phyloP scores from a whole-genome alignment of 208 protist species.

The Cochliopodium minus region DNA sequence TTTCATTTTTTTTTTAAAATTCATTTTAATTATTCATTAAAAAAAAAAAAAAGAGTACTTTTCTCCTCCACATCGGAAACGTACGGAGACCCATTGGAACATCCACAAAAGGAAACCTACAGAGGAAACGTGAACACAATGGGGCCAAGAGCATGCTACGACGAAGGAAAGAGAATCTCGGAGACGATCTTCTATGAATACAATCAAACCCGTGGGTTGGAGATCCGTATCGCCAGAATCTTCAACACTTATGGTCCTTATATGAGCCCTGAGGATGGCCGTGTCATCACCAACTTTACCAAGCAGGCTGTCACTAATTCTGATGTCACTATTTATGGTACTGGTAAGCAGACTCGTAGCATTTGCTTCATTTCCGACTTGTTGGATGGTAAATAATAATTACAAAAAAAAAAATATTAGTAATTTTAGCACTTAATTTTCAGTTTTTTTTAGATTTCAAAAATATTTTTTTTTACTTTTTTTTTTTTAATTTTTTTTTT shows the following conservation, averaged over 20 bases:
- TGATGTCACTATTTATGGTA: slow-evolving; percentile 69
- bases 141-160: slow-evolving; percentile 71
- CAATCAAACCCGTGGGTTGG: slow-evolving; percentile 35
- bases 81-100: slow-evolving; percentile 66
- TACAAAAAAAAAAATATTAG: too few species aligned
- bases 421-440: too few species aligned
- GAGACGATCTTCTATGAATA: slow-evolving; percentile 74
- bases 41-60: slow-evolving; percentile 39
- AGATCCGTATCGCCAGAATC: slow-evolving; percentile 67
- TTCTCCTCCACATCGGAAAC: slow-evolving; percentile 70
- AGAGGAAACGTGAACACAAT: slow-evolving; percentile 67
- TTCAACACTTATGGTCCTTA: slow-evolving; percentile 88
- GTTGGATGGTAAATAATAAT: slow-evolving; percentile 20
- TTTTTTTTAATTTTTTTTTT: too few species aligned
- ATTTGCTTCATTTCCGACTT: slow-evolving; percentile 61
- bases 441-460: too few species aligned
- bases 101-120: slow-evolving; percentile 69
- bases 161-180: slow-evolving; percentile 79
- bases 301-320: slow-evolving; percentile 43
- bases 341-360: slow-evolving; percentile 59
- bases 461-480: too few species aligned
- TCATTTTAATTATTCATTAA: neutral
- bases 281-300: slow-evolving; percentile 84
- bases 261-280: slow-evolving; percentile 75
- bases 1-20: slow-evolving; percentile 10